A percentile compares a stretch with the other conserved stretches of the same genome.
phyloP scores from a whole-genome alignment of 257 asterid species.

The Verbena officinalis region DNA sequence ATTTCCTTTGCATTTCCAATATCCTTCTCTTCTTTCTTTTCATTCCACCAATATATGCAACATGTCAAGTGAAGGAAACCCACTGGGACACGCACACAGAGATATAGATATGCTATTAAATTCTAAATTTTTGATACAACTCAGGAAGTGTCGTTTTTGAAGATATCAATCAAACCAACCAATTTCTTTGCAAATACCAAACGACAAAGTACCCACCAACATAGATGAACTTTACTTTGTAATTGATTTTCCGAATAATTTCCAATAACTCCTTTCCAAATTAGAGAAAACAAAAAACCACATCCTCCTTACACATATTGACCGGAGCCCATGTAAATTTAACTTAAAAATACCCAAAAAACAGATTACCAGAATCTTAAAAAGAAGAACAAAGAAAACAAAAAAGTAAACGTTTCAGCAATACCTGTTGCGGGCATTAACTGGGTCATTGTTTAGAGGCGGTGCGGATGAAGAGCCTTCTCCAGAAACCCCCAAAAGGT shows the following conservation, averaged over 20 bases:
- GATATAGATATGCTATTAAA: neutral
- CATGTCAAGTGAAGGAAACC: conserved; percentile 3
- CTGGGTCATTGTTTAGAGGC: conserved; percentile 19
- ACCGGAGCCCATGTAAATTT: neutral
- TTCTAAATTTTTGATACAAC: neutral
- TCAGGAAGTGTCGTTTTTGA: neutral
- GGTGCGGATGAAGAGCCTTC: conserved; percentile 29
- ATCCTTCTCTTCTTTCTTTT: neutral
- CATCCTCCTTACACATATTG: conserved; percentile 1
- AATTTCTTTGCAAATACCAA: neutral
- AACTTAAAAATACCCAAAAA: neutral
- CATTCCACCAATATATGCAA: conserved; percentile 3
- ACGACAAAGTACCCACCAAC: neutral
- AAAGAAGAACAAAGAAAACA: neutral
- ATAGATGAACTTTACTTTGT: neutral
- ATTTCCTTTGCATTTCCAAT: neutral
- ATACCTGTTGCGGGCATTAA: conserved; percentile 33
- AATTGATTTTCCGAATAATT: neutral
- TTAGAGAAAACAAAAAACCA: neutral
- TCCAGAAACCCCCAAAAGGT: conserved; percentile 29
- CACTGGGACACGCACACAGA: neutral
- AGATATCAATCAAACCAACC: neutral
- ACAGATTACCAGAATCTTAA: neutral
- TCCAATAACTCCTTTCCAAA: conserved; percentile 12
- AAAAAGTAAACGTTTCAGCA: too few relatives aligned